phyloP scores from a whole-genome alignment of 2,329 filamentous ascomycete species.

The Colletotrichum gigasporum region DNA sequence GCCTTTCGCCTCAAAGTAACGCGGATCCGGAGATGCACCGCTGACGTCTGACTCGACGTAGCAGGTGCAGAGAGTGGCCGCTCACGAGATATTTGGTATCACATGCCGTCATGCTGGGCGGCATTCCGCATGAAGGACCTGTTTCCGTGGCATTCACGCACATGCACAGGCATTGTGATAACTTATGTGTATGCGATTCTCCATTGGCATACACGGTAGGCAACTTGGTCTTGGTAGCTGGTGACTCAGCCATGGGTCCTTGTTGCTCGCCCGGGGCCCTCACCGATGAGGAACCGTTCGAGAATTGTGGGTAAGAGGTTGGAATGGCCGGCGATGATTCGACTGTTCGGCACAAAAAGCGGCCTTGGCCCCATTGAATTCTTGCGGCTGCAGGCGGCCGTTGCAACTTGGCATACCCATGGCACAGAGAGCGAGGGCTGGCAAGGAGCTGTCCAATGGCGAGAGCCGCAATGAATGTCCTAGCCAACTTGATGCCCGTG shows the following conservation, averaged over 20 bases:
- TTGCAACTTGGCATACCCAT: conserved; percentile 29
- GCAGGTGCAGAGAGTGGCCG: neutral
- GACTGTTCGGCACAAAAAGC: conserved; percentile 12
- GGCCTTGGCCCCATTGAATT: conserved; percentile 13
- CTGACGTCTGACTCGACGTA: neutral
- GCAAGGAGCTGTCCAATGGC: conserved; percentile 16
- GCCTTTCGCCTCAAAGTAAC: conserved; percentile 16
- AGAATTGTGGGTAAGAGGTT: conserved; percentile 15
- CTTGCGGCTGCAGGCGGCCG: conserved; percentile 28
- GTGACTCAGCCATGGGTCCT: conserved; percentile 3
- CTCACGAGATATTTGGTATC: neutral
- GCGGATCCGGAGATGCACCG: conserved; percentile 1
- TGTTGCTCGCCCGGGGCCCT: conserved; percentile 3
- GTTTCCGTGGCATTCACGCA: neutral
- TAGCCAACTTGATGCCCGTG: conserved; percentile 7
- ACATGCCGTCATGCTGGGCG: neutral
- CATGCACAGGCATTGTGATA: neutral
- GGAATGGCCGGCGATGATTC: conserved; percentile 6
- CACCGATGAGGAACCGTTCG: conserved; percentile 19
- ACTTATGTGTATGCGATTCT: too few species aligned
- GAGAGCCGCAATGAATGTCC: conserved; percentile 17
- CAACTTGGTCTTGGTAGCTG: neutral
- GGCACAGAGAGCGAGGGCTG: conserved; percentile 4
- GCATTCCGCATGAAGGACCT: neutral
- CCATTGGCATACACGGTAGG: neutral